These are phyloP conservation scores for Pleodorina starrii DNA, from an alignment of 139 green algal species.

Conservation along the genomic window DNA sequence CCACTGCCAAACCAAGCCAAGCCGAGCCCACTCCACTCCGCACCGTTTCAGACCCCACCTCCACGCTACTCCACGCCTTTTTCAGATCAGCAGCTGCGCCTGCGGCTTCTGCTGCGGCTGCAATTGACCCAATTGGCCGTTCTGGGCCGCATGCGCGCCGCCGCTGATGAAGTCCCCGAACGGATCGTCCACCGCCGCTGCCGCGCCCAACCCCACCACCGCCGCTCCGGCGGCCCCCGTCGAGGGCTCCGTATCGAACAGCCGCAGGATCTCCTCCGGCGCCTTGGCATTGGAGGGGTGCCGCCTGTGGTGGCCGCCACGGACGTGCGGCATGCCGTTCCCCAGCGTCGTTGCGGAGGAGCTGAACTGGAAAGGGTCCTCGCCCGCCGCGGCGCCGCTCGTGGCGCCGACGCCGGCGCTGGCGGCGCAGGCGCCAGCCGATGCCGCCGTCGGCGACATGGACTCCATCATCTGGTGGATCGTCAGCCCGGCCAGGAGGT, in stretches of 20 bases:
- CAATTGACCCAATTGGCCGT: neutral
- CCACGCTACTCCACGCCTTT: too few species aligned
- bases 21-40: too few species aligned
- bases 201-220: neutral
- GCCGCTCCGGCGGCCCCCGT: neutral
- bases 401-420: too few species aligned
- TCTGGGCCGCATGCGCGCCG: neutral
- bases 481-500: slow-evolving; percentile 34
- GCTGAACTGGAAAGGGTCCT: slow-evolving; percentile 31
- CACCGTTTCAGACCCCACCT: too few species aligned
- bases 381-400: neutral
- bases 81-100: too few species aligned
- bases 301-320: slow-evolving; percentile 7
- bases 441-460: neutral
- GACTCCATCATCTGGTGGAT: slow-evolving; percentile 46
- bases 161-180: slow-evolving; percentile 40
- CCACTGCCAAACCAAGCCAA: too few species aligned
- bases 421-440: neutral
- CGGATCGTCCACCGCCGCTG: neutral
- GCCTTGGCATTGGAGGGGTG: slow-evolving; percentile 18
- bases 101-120: neutral
- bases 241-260: slow-evolving; percentile 39
- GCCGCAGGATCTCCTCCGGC: slow-evolving; percentile 29
- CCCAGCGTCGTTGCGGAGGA: neutral
- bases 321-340: neutral